A percentile compares a stretch with the other conserved stretches of the same genome.
Conservation (phyloP, 192 early-diverging fungal species). For the Entomortierella beljakovae region DNA sequence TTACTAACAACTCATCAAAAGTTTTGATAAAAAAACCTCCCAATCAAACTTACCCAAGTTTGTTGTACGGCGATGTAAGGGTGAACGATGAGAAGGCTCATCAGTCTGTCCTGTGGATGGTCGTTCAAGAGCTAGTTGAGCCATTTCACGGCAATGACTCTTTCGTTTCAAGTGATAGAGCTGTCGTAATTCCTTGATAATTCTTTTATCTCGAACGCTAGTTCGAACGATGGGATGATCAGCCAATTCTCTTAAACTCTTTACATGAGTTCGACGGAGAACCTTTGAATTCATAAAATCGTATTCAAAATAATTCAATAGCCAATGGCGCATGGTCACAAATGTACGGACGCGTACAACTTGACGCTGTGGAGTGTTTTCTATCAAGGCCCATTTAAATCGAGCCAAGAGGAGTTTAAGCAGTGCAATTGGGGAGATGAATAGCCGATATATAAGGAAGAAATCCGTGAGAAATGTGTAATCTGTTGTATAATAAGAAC, state of each 20-base stretch:
- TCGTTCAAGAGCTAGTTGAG: conserved; percentile 17
- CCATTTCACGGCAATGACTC: conserved; percentile 9
- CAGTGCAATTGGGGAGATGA: conserved; percentile 64
- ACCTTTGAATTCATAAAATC: conserved; percentile 61
- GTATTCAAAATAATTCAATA: conserved; percentile 69
- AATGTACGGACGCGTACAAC: conserved; percentile 71
- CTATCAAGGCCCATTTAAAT: conserved; percentile 64
- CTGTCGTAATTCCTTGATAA: conserved; percentile 57
- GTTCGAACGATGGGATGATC: conserved; percentile 51
- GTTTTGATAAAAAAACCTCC: not conserved
- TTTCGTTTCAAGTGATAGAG: conserved; percentile 34
- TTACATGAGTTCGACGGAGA: conserved; percentile 53
- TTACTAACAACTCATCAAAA: not conserved
- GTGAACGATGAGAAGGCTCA: not conserved
- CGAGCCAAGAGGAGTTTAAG: conserved; percentile 65
- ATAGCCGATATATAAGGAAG: conserved; percentile 70
- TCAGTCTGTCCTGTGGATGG: not conserved
- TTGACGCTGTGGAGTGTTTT: conserved; percentile 59
- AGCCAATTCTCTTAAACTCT: conserved; percentile 53
- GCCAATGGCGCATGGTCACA: conserved; percentile 70
- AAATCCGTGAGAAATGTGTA: conserved; percentile 73
- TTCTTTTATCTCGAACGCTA: conserved; percentile 62
- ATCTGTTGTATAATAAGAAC: conserved; percentile 32
- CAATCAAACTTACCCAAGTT: not conserved
- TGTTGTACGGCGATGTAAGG: not conserved